Evolutionary conservation across 768 basidiomycete genomes (phyloP), one percentile per base, ranked within the genome.

Genomic region (Asterophora lycoperdoides): DNA sequence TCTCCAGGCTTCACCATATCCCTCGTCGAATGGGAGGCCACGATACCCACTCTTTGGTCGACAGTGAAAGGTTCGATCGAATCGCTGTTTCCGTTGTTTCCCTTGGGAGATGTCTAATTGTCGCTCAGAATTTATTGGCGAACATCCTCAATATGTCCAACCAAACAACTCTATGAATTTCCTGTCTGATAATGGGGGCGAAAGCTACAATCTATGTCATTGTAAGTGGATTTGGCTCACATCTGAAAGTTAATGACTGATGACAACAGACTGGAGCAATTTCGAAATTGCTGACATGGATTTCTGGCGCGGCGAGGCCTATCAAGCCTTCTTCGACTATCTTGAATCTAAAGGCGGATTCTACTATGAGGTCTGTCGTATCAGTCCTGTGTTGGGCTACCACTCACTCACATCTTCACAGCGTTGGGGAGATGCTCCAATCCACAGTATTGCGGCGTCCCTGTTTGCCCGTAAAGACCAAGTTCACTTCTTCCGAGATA

Each of bases 271-370:
- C 66, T 93, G 89, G 89, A 87, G 82, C 57, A 94, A 93, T 64
- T 94, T 94, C 58, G 92, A 94, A 67, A 95, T 97, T 51, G 92
- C 81, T 3, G 81, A 85, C 59, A 81, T 96, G 74, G 83, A 90
- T 55, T 89, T 95, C 62, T 95, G 91, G 89, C 73, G 92, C 48
- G 73, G 78, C 1, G 83, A 90, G 55, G 86, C 89, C 0, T 97
- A 96, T 67, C 77, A 79, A 56, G 77, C 80, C 41, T 94, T 86
- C 70, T 95, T 95, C 58, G 80, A 89, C 23, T 78, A 79, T 62
- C 76, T 95, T 29, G 93, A 95, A 56, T 67, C 75, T 1, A 79
- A 80, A 40, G 93, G 93, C 33, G 93, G 93, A 4, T 93, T 94
- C 67, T 93, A 93, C 69, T 93, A 93, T 59, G 91, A 93, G 81